Conservation (phyloP, 306 rosid genomes). For the Prosopis cineraria region DNA sequence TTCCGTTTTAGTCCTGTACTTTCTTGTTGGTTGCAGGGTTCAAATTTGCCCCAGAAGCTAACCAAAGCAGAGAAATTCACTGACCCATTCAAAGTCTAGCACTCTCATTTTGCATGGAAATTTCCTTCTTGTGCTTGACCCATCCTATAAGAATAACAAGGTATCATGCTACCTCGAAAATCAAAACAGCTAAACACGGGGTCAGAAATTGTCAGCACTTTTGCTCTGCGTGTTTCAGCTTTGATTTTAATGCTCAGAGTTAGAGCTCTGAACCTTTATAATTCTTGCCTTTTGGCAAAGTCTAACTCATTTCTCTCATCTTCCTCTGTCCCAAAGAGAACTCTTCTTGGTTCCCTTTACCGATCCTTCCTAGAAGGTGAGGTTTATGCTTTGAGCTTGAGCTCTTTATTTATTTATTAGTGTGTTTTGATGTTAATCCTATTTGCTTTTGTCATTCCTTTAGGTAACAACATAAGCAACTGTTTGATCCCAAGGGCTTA, state of each 20-base stretch:
- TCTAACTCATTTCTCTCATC: slow-evolving; percentile 13
- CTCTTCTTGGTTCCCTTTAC: neutral
- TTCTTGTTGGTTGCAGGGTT: neutral
- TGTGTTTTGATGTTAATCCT: neutral
- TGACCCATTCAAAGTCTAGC: slow-evolving; percentile 24
- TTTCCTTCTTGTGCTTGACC: neutral
- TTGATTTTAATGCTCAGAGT: slow-evolving; percentile 35
- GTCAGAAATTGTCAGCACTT: neutral
- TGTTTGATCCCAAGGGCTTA: neutral
- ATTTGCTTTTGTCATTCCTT: neutral
- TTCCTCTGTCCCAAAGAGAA: slow-evolving; percentile 29
- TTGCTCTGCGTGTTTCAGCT: neutral
- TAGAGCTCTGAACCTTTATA: slow-evolving; percentile 26
- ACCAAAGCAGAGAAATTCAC: neutral
- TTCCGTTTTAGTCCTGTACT: neutral
- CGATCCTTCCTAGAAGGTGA: slow-evolving; percentile 32
- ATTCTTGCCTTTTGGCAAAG: slow-evolving; percentile 24
- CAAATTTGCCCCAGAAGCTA: neutral
- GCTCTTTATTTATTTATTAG: neutral
- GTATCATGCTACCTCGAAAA: neutral
- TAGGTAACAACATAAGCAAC: slow-evolving; percentile 9
- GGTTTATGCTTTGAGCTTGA: neutral
- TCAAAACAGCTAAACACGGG: too few relatives aligned
- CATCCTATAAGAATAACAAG: neutral
- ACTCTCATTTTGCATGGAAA: neutral